Evolutionary conservation across 768 basidiomycete genomes (phyloP), one percentile per base, ranked within the genome.

Genomic region (Russula sp.): DNA sequence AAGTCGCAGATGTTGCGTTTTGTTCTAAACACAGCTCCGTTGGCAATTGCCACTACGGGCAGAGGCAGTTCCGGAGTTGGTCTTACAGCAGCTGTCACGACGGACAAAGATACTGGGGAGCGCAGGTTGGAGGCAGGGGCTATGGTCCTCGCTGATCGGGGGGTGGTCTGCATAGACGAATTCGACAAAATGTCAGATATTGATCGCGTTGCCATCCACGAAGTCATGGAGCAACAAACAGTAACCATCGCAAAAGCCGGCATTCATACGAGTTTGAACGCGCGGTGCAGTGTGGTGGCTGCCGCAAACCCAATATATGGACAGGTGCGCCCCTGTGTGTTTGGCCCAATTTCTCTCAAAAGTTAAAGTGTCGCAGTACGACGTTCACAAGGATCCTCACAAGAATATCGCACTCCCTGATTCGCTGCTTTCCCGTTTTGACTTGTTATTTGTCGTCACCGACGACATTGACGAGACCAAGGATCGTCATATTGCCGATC

Each of bases 161-260:
- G 97, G 18, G 94, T 99, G 22, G 96, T 99, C 50, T 99, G 97
- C 75, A 98, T 99, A 69, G 97, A 99, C 75, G 97, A 99, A 76
- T 99, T 99, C 71, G 97, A 99, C 82, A 99, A 99, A 75, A 98
- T 99, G 97, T 95, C 93, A 32, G 97, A 99, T 72, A 83, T 98
- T 68, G 97, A 99, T 77, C 86, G 97, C 68, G 96, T 98, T 20
- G 96, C 97, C 39, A 99, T 99, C 70, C 97, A 99, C 77, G 97
- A 99, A 84, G 97, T 98, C 72, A 99, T 99, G 97, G 97, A 98
- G 73, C 96, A 98, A 74, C 97, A 99, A 73, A 99, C 97, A 0
- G 96, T 99, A 52, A 98, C 97, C 9, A 99, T 99, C 67, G 97
- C 97, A 53, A 99, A 99, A 71, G 97, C 97, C 13, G 97, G 97